Conservation (phyloP, 306 rosid genomes). For the Trichosanthes cucumerina region DNA sequence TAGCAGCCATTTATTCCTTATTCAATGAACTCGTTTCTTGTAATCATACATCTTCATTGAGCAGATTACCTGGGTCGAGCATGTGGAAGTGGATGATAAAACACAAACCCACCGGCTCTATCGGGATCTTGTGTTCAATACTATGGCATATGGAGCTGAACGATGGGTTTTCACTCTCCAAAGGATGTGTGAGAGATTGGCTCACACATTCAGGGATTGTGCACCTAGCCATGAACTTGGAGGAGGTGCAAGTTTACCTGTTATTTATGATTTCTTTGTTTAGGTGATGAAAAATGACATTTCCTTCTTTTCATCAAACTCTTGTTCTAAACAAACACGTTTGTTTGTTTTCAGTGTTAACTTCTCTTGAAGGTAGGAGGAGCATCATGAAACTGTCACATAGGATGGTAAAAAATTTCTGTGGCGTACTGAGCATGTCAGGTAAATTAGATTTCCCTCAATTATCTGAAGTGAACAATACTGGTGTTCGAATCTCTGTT, state of each 20-base stretch:
- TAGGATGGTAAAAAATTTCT: conserved; percentile 46
- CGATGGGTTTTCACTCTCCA: conserved; percentile 57
- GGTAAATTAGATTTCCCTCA: conserved; percentile 33
- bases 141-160: conserved; percentile 47
- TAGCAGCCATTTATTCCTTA: background rate
- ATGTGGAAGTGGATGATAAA: conserved; percentile 51
- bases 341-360: conserved; percentile 22
- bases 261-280: background rate
- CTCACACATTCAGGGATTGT: background rate
- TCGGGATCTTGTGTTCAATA: conserved; percentile 27
- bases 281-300: background rate
- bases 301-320: background rate
- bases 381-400: conserved; percentile 37
- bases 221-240: conserved; percentile 14
- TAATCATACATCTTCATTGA: background rate
- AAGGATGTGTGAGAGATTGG: conserved; percentile 55
- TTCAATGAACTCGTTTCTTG: background rate
- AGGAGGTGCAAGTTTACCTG: conserved; percentile 23
- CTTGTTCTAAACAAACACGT: background rate
- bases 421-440: conserved; percentile 35
- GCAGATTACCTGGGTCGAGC: conserved; percentile 75
- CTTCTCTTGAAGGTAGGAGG: conserved; percentile 22
- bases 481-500: conserved; percentile 29
- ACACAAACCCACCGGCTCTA: conserved; percentile 32
- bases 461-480: conserved; percentile 21